Conservation (phyloP, 305 asterid genomes). For the Solanum hybrid region DNA sequence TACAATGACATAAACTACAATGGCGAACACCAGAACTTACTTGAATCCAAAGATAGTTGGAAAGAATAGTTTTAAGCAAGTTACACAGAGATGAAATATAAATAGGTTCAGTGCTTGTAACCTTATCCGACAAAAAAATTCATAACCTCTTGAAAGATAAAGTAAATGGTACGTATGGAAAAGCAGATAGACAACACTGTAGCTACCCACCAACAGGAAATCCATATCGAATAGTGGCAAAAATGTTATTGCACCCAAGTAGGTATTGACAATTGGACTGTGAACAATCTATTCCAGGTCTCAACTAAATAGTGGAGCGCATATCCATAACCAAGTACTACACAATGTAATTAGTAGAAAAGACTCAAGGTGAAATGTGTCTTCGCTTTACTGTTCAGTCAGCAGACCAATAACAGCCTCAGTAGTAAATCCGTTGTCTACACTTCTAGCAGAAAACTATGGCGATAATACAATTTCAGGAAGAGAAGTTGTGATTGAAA, state of each 20-base stretch:
- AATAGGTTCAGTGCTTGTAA: not conserved
- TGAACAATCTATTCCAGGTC: not conserved
- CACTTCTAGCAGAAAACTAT: not conserved
- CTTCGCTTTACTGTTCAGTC: not conserved
- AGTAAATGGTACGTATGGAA: not conserved
- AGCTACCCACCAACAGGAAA: not conserved
- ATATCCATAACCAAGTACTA: not conserved
- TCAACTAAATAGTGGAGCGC: not conserved
- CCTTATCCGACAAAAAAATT: not conserved
- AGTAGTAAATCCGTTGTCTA: not conserved
- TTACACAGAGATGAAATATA: not conserved
- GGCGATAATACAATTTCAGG: not conserved
- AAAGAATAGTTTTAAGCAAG: not conserved
- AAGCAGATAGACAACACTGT: not conserved
- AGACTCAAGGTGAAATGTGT: not conserved
- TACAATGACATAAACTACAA: not conserved
- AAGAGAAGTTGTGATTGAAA: constrained; percentile 7
- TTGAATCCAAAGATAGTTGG: not conserved
- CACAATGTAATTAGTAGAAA: not conserved
- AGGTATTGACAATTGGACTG: not conserved
- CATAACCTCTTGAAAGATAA: not conserved
- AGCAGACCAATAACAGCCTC: not conserved
- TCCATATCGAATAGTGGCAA: not conserved
- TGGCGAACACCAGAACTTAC: not conserved
- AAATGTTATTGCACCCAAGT: not conserved